A percentile compares a stretch with the other conserved stretches of the same genome.
These are phyloP conservation scores for Linnemannia schmuckeri DNA, from an alignment of 192 early-diverging fungal species.

Conservation along the genomic window DNA sequence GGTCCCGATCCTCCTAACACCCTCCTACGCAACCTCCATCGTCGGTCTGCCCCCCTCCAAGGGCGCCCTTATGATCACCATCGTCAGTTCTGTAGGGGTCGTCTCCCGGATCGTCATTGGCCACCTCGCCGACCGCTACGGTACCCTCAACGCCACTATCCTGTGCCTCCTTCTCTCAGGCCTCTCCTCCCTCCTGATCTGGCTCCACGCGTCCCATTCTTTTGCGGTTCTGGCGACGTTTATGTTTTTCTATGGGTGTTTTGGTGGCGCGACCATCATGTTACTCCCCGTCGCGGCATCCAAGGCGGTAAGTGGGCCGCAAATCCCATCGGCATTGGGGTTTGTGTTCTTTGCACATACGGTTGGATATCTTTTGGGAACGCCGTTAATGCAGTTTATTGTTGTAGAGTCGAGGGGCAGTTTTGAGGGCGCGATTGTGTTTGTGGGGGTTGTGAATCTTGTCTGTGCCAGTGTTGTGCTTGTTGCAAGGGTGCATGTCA, in stretches of 20 bases:
- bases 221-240: background rate
- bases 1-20: conserved; percentile 15
- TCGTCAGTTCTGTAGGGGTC: conserved; percentile 5
- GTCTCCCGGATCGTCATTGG: conserved; percentile 12
- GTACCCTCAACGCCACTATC: conserved; percentile 18
- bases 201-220: background rate
- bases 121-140: conserved; percentile 12
- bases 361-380: conserved; percentile 25
- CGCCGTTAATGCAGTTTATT: conserved; percentile 18
- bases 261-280: conserved; percentile 25
- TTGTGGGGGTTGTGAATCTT: conserved; percentile 17
- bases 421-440: conserved; percentile 17
- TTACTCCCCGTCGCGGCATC: conserved; percentile 29
- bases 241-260: conserved; percentile 28
- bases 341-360: conserved; percentile 41
- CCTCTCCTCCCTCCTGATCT: background rate
- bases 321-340: conserved; percentile 24
- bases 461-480: conserved; percentile 13
- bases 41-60: conserved; percentile 13
- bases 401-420: background rate
- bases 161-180: conserved; percentile 2
- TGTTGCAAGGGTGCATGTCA: background rate
- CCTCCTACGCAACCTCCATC: conserved; percentile 18
- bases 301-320: background rate
- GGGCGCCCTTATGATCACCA: conserved; percentile 18